phyloP scores from a whole-genome alignment of 495 filamentous ascomycete genomes.

The Hyaloscypha variabilis region DNA sequence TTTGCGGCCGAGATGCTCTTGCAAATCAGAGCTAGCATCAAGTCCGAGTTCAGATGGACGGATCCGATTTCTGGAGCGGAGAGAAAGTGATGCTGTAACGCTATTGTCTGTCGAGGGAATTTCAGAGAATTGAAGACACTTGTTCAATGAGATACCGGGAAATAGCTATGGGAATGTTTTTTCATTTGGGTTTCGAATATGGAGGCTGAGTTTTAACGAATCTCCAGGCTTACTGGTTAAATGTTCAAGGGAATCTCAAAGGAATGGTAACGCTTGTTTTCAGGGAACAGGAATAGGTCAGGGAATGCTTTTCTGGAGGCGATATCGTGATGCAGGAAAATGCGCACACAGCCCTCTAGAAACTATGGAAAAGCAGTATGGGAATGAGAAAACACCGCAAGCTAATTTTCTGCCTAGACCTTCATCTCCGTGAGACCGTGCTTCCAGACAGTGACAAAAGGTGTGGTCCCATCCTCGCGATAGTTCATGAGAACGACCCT shows the following conservation, averaged over 20 bases:
- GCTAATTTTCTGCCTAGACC: constrained; percentile 62
- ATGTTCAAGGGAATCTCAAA: neutral
- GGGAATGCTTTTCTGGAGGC: constrained; percentile 9
- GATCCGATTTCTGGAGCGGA: neutral
- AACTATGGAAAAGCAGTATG: constrained; percentile 15
- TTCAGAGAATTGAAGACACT: neutral
- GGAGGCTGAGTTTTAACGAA: no score
- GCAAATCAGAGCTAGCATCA: neutral
- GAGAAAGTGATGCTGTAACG: neutral
- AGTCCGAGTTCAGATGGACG: neutral
- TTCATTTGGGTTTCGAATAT: neutral
- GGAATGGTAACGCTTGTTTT: neutral
- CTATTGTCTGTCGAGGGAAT: neutral
- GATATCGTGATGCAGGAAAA: constrained; percentile 17
- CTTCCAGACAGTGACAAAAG: constrained; percentile 92
- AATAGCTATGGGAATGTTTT: neutral
- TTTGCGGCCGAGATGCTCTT: neutral
- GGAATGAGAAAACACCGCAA: constrained; percentile 9
- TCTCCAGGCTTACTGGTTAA: no score
- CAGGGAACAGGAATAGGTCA: neutral
- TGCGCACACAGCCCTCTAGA: constrained; percentile 11
- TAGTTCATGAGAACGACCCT: constrained; percentile 97
- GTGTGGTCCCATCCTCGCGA: constrained; percentile 92
- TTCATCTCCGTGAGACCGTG: constrained; percentile 89
- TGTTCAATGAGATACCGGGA: neutral